Conservation (phyloP, 169 alveolate species). For the Plasmodium vivax region DNA sequence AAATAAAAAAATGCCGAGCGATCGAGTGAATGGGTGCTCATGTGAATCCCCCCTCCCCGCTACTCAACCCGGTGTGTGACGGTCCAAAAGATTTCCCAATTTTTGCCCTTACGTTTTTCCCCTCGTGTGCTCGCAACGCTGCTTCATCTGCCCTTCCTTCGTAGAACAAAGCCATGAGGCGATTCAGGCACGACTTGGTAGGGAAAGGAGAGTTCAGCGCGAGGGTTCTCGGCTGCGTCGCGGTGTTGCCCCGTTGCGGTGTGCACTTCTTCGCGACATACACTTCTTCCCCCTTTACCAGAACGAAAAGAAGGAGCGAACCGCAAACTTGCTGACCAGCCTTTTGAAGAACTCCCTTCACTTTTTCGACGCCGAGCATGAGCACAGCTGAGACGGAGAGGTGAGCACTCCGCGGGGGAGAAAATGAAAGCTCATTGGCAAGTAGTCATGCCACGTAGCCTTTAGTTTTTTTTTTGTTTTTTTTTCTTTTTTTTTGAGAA, state of each 20-base stretch:
- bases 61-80: neutral
- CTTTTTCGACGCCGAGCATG: slow-evolving; percentile 1
- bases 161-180: slow-evolving; percentile 61
- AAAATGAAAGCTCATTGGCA: neutral
- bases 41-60: neutral
- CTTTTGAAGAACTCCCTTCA: neutral
- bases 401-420: neutral
- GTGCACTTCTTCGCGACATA: neutral
- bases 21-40: neutral
- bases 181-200: slow-evolving; percentile 56
- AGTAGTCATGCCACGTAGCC: neutral
- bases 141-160: neutral
- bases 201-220: neutral
- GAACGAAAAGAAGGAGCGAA: slow-evolving; percentile 27
- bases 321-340: neutral
- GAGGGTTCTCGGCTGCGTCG: neutral
- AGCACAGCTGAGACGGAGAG: neutral
- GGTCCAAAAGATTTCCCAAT: neutral
- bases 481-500: neutral
- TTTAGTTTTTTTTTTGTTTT: neutral
- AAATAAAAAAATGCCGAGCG: neutral
- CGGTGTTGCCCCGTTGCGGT: neutral
- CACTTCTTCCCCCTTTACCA: neutral
- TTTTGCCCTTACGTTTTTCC: neutral
- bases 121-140: neutral